phyloP scores from a whole-genome alignment of 2,329 filamentous ascomycete species.

The Aureobasidium sp. region DNA sequence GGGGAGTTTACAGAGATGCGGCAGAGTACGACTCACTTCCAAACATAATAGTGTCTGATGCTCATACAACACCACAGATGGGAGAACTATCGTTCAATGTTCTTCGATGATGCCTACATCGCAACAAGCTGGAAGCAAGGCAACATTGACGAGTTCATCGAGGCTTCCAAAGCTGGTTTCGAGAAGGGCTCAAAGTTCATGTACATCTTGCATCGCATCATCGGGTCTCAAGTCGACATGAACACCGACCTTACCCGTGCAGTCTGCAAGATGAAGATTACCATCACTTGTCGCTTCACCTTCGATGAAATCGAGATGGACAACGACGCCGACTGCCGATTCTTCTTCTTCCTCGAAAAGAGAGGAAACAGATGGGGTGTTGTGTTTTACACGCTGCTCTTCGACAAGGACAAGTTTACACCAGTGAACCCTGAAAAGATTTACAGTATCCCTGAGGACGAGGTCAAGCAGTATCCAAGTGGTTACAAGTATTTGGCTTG shows the following conservation, averaged over 20 bases:
- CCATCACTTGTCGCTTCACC: conserved; percentile 19
- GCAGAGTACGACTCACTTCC: neutral
- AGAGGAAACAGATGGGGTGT: conserved; percentile 17
- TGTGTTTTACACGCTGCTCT: conserved; percentile 23
- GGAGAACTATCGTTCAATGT: conserved; percentile 14
- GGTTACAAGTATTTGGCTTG: conserved; percentile 19
- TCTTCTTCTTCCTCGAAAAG: conserved; percentile 19
- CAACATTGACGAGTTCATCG: conserved; percentile 16
- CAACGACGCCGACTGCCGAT: conserved; percentile 18
- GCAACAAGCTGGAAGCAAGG: conserved; percentile 16
- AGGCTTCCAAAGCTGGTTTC: conserved; percentile 15
- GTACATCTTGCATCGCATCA: conserved; percentile 19
- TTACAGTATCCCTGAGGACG: conserved; percentile 18
- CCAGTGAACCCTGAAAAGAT: conserved; percentile 14
- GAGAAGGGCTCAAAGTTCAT: conserved; percentile 14
- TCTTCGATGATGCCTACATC: conserved; percentile 15
- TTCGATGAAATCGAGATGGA: conserved; percentile 20
- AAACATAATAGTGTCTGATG: neutral
- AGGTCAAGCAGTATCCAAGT: conserved; percentile 17
- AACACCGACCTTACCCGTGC: conserved; percentile 13
- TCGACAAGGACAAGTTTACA: conserved; percentile 31
- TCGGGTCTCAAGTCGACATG: conserved; percentile 18
- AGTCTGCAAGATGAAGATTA: conserved; percentile 20
- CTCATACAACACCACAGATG: neutral
- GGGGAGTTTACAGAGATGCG: conserved; percentile 15